Evolutionary conservation across 2,329 filamentous ascomycete species (phyloP).

Genomic region (Pseudonectria foliicola): DNA sequence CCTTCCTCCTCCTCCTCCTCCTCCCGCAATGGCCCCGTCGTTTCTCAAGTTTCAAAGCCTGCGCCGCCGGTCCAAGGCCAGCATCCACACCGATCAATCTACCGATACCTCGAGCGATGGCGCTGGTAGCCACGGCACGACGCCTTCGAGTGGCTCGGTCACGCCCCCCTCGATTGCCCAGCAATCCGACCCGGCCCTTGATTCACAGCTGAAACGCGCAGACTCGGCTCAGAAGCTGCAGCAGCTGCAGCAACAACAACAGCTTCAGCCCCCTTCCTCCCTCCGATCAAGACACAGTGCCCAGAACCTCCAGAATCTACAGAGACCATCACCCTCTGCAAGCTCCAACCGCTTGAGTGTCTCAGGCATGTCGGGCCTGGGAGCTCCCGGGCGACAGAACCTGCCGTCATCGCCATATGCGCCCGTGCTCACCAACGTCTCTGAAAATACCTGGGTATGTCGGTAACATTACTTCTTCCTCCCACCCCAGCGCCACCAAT

Average conservation of each 20-base stretch:
- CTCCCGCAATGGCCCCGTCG: slow-evolving; percentile 46
- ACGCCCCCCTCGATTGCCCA: slow-evolving; percentile 69
- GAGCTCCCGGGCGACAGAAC: slow-evolving; percentile 49
- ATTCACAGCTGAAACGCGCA: slow-evolving; percentile 51
- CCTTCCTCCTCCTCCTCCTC: not conserved
- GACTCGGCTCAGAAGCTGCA: slow-evolving; percentile 9
- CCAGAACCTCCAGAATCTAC: slow-evolving; percentile 18
- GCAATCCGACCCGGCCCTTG: slow-evolving; percentile 56
- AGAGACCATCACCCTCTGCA: slow-evolving; percentile 32
- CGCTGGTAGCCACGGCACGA: slow-evolving; percentile 48
- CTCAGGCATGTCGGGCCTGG: slow-evolving; percentile 55
- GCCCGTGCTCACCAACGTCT: slow-evolving; percentile 70
- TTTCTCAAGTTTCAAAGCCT: slow-evolving; percentile 66
- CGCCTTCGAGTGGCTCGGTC: slow-evolving; percentile 60
- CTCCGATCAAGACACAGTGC: slow-evolving; percentile 11
- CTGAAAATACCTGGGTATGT: slow-evolving; percentile 79
- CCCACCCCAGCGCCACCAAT: slow-evolving; percentile 4
- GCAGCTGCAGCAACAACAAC: slow-evolving; percentile 2
- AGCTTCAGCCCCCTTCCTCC: slow-evolving; percentile 1
- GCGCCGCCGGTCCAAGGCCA: slow-evolving; percentile 68
- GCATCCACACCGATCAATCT: slow-evolving; percentile 59
- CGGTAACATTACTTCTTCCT: slow-evolving; percentile 11
- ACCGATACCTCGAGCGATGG: slow-evolving; percentile 57
- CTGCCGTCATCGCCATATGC: slow-evolving; percentile 70
- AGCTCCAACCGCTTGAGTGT: slow-evolving; percentile 56